Conservation (phyloP, 1,139 yeast genomes). For the Hyphopichia wangnamkhiaoensis region DNA sequence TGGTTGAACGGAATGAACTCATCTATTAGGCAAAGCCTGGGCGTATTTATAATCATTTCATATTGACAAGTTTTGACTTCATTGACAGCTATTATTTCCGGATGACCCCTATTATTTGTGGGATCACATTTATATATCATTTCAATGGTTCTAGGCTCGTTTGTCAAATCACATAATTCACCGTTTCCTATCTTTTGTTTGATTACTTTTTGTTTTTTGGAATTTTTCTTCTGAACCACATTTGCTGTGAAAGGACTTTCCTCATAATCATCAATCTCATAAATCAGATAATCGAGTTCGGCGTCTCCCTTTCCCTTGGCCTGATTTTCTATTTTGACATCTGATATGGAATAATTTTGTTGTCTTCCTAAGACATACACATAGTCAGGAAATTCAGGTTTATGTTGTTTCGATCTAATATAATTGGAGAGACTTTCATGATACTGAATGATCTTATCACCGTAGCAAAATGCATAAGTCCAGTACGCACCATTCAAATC, state of each 20-base stretch:
- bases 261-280: constrained; percentile 21
- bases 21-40: constrained; percentile 56
- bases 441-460: constrained; percentile 58
- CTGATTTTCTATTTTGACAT: constrained; percentile 25
- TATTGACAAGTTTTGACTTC: constrained; percentile 79
- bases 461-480: constrained; percentile 62
- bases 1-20: constrained; percentile 44
- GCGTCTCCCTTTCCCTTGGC: constrained; percentile 12
- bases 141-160: constrained; percentile 59
- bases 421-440: constrained; percentile 39
- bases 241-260: constrained; percentile 16
- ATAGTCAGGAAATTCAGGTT: constrained; percentile 38
- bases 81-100: constrained; percentile 44
- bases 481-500: constrained; percentile 55
- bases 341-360: constrained; percentile 20
- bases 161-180: constrained; percentile 71
- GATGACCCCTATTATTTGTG: constrained; percentile 22
- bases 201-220: constrained; percentile 33
- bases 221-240: constrained; percentile 9
- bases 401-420: constrained; percentile 25
- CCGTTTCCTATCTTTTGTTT: constrained; percentile 63
- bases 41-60: constrained; percentile 57
- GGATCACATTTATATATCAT: constrained; percentile 70
- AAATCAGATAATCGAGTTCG: constrained; percentile 17
- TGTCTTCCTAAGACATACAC: constrained; percentile 49